These are phyloP conservation scores for Umbilicaria muhlenbergii DNA, from an alignment of 495 filamentous ascomycete genomes.

Conservation along the genomic window DNA sequence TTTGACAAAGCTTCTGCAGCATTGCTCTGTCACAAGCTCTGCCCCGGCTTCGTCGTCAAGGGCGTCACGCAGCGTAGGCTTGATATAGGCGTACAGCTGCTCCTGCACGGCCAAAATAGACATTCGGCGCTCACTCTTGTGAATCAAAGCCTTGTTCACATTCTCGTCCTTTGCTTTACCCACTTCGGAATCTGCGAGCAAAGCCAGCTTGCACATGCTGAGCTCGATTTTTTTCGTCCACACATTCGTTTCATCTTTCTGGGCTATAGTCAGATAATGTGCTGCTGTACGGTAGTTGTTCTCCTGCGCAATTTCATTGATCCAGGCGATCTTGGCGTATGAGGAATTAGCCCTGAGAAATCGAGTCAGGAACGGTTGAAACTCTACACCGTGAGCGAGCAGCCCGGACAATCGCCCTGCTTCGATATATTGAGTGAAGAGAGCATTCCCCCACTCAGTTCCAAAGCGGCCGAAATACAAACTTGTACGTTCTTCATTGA, in stretches of 20 bases:
- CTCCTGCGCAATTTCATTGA: constrained; percentile 70
- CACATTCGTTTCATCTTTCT: constrained; percentile 50
- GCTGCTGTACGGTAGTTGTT: constrained; percentile 57
- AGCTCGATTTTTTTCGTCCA: constrained; percentile 87
- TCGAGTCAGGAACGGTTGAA: constrained; percentile 49
- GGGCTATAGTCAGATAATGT: constrained; percentile 46
- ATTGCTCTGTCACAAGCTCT: constrained; percentile 55
- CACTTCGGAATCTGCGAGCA: constrained; percentile 42
- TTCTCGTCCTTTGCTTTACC: constrained; percentile 12
- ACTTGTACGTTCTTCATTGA: constrained; percentile 29
- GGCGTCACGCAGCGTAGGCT: constrained; percentile 41
- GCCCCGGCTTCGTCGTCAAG: constrained; percentile 65
- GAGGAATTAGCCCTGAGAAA: constrained; percentile 56
- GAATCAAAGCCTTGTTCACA: constrained; percentile 21
- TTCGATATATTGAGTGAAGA: constrained; percentile 60
- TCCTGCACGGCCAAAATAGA: constrained; percentile 60
- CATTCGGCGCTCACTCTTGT: constrained; percentile 40
- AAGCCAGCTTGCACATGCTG: constrained; percentile 70
- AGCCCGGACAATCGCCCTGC: constrained; percentile 47
- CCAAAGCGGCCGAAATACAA: constrained; percentile 60
- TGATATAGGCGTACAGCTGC: constrained; percentile 43
- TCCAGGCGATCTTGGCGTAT: constrained; percentile 74
- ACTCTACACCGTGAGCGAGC: constrained; percentile 45
- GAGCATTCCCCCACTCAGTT: constrained; percentile 61
- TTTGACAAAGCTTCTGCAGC: constrained; percentile 36